Percentiles rank a stretch among this genome's conserved stretches.
Evolutionary conservation across 495 filamentous ascomycete genomes (phyloP).

Genomic region (Penicillium coprophilum): DNA sequence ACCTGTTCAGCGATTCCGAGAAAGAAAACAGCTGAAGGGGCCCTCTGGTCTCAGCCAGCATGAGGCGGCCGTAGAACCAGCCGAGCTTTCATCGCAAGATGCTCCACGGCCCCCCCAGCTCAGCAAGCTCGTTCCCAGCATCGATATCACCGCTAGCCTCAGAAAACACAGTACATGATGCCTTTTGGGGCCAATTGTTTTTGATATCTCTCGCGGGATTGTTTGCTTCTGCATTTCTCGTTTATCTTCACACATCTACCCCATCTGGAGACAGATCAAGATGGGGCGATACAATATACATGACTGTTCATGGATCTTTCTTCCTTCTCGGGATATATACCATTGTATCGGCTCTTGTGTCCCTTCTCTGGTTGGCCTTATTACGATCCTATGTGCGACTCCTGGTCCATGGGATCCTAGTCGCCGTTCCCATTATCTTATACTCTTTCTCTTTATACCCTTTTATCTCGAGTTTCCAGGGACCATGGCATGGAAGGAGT

Average conservation of each 20-base stretch:
- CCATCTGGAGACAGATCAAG: conserved; percentile 60
- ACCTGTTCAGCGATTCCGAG: conserved; percentile 84
- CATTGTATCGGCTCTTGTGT: conserved; percentile 81
- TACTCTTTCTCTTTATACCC: conserved; percentile 89
- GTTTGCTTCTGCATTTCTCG: conserved; percentile 81
- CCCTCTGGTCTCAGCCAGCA: conserved; percentile 34
- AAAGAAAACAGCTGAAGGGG: conserved; percentile 41
- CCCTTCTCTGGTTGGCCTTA: conserved; percentile 85
- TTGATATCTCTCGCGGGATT: conserved; percentile 79
- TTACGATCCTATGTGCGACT: conserved; percentile 80
- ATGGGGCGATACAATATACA: conserved; percentile 90
- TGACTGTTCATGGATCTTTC: conserved; percentile 80
- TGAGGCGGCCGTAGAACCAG: conserved; percentile 50
- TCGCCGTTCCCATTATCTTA: conserved; percentile 82
- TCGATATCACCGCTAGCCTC: conserved; percentile 52
- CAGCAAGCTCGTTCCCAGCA: conserved; percentile 38
- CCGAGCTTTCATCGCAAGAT: conserved; percentile 39
- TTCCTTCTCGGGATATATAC: conserved; percentile 89
- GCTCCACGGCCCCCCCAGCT: conserved; percentile 43
- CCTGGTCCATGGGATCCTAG: conserved; percentile 71
- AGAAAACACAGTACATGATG: conserved; percentile 69
- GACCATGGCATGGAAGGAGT: conserved; percentile 63
- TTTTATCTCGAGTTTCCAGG: conserved; percentile 84
- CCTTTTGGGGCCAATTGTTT: conserved; percentile 89
- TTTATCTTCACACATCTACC: conserved; percentile 80